Percentiles rank a stretch among this genome's conserved stretches.
phyloP scores from a whole-genome alignment of 345 rosid genomes.

The Garcia nutans region DNA sequence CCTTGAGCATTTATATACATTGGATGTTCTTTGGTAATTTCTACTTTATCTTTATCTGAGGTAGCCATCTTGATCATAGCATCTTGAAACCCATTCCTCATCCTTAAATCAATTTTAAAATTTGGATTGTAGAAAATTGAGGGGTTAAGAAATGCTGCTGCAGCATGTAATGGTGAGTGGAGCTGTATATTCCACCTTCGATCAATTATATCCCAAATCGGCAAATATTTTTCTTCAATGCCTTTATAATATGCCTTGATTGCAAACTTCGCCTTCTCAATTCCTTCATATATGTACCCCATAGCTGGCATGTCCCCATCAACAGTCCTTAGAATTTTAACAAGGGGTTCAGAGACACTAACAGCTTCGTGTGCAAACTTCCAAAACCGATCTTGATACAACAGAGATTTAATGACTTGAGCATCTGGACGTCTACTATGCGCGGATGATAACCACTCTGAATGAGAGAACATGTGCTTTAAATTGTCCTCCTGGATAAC shows the following conservation, averaged over 20 bases:
- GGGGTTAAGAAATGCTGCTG: constrained; percentile 59
- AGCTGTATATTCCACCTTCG: constrained; percentile 22
- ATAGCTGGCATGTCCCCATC: constrained; percentile 37
- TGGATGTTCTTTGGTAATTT: constrained; percentile 58
- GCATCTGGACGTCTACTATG: constrained; percentile 47
- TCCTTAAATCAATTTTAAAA: constrained; percentile 45
- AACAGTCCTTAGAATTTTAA: constrained; percentile 27
- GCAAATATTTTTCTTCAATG: constrained; percentile 24
- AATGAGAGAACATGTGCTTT: constrained; percentile 28
- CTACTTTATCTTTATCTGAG: constrained; percentile 40
- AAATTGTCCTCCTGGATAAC: constrained; percentile 31
- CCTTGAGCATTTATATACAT: constrained; percentile 50
- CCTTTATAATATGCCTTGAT: constrained; percentile 45
- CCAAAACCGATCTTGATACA: constrained; percentile 30
- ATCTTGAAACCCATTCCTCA: constrained; percentile 71
- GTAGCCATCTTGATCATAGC: constrained; percentile 55
- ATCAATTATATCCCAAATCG: constrained; percentile 29
- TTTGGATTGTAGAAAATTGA: constrained; percentile 55
- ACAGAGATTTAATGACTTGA: constrained; percentile 34
- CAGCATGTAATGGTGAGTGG: constrained; percentile 26
- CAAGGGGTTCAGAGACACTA: constrained; percentile 26
- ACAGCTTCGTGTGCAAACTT: constrained; percentile 33
- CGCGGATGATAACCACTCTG: constrained; percentile 38
- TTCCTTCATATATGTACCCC: constrained; percentile 28
- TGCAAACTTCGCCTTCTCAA: constrained; percentile 28